Conservation (phyloP, 2,329 filamentous ascomycete species). For the Cladophialophora bantiana region DNA sequence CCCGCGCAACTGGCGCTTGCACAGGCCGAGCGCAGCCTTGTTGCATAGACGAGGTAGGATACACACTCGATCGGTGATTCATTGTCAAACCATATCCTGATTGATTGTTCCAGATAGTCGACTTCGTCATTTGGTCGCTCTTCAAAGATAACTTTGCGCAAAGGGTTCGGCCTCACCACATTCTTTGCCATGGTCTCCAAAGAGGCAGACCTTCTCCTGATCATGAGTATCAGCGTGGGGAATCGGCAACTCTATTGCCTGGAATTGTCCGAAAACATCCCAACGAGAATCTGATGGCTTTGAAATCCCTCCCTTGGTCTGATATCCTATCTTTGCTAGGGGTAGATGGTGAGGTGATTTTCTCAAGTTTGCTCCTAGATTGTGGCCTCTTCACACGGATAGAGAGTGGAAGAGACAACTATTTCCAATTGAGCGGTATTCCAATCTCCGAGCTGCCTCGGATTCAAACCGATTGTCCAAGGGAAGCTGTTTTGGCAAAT, state of each 20-base stretch:
- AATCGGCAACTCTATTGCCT: constrained; percentile 62
- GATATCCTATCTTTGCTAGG: constrained; percentile 77
- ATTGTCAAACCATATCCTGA: background rate
- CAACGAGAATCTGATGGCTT: constrained; percentile 72
- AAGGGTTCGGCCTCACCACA: constrained; percentile 68
- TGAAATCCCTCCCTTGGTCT: constrained; percentile 78
- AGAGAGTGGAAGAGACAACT: constrained; percentile 67
- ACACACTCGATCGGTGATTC: constrained; percentile 7
- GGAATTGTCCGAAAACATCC: constrained; percentile 69
- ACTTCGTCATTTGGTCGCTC: constrained; percentile 78
- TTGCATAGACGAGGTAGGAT: constrained; percentile 69
- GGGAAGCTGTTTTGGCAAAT: background rate
- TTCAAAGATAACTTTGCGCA: constrained; percentile 63
- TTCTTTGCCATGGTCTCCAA: constrained; percentile 85
- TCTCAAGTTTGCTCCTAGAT: constrained; percentile 78
- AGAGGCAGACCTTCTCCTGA: constrained; percentile 10
- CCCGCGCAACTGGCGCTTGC: constrained; percentile 44
- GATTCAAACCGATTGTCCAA: background rate
- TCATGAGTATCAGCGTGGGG: constrained; percentile 2
- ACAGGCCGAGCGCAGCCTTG: constrained; percentile 53
- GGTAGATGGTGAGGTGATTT: constrained; percentile 74
- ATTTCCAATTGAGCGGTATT: constrained; percentile 77
- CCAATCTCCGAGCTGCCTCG: constrained; percentile 26
- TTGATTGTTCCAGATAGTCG: constrained; percentile 67
- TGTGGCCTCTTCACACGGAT: constrained; percentile 76